Percentiles rank a stretch among this genome's conserved stretches.
Evolutionary conservation across 2,329 filamentous ascomycete species (phyloP).

Genomic region (Sarocladium oryzae): DNA sequence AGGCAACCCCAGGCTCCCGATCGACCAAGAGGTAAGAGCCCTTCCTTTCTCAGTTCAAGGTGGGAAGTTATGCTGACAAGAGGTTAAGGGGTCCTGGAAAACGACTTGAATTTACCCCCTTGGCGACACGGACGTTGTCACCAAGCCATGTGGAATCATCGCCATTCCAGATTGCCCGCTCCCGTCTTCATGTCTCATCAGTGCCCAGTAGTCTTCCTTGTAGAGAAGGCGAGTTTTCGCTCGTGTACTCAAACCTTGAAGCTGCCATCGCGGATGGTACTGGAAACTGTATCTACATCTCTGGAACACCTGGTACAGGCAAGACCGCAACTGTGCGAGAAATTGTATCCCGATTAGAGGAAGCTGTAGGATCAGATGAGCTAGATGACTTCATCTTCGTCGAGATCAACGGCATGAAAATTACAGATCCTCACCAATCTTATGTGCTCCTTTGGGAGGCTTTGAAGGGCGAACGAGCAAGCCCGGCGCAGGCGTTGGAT

Average conservation of each 20-base stretch:
- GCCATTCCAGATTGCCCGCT: slow-evolving; percentile 86
- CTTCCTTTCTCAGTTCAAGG: neutral
- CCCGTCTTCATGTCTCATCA: slow-evolving; percentile 84
- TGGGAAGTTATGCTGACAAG: slow-evolving; percentile 22
- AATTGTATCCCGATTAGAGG: slow-evolving; percentile 82
- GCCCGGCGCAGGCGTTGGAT: slow-evolving; percentile 83
- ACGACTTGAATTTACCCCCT: slow-evolving; percentile 86
- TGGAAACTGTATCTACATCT: slow-evolving; percentile 97
- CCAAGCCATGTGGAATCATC: slow-evolving; percentile 70
- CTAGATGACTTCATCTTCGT: slow-evolving; percentile 98
- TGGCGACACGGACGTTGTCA: slow-evolving; percentile 81
- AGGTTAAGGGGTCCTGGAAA: slow-evolving; percentile 39
- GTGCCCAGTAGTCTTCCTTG: slow-evolving; percentile 87
- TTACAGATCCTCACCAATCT: slow-evolving; percentile 94
- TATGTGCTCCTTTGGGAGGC: slow-evolving; percentile 96
- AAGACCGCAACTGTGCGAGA: slow-evolving; percentile 97
- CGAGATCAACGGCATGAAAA: slow-evolving; percentile 99
- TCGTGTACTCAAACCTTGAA: slow-evolving; percentile 90
- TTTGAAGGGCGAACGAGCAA: slow-evolving; percentile 85
- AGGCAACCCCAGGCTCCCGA: slow-evolving; percentile 26
- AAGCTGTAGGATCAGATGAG: slow-evolving; percentile 82
- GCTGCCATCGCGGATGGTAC: slow-evolving; percentile 89
- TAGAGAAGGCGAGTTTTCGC: slow-evolving; percentile 82
- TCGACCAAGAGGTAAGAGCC: slow-evolving; percentile 21
- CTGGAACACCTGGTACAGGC: slow-evolving; percentile 93